A percentile compares a stretch with the other conserved stretches of the same genome.
Evolutionary conservation across 2,329 filamentous ascomycete species (phyloP).

Genomic region (Xylaria sp.): DNA sequence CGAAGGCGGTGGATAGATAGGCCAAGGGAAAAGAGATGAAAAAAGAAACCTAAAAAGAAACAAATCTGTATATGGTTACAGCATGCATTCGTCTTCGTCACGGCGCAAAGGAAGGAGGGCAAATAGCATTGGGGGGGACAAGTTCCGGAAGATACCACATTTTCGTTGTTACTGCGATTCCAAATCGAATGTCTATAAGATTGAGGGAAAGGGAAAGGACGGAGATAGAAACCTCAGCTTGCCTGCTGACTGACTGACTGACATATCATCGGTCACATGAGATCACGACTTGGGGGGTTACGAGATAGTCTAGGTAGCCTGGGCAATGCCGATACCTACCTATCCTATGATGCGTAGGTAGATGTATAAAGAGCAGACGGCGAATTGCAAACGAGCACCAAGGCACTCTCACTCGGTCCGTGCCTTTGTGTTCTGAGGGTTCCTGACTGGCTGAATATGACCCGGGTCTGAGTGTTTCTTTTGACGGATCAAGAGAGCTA

Average conservation of each 20-base stretch:
- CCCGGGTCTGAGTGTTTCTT: not conserved
- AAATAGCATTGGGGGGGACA: conserved; percentile 22
- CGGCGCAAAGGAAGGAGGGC: conserved; percentile 27
- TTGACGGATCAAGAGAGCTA: too few species aligned
- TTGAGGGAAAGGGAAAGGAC: not conserved
- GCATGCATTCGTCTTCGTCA: conserved; percentile 33
- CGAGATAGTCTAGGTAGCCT: conserved; percentile 1
- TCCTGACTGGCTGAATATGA: not conserved
- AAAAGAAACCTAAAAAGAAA: conserved; percentile 2
- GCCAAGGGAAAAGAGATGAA: not conserved
- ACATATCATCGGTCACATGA: conserved; percentile 6
- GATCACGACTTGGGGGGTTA: conserved; percentile 20
- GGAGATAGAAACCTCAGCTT: not conserved
- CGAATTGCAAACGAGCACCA: not conserved
- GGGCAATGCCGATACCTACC: not conserved
- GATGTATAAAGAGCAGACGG: not conserved
- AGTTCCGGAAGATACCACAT: conserved; percentile 36
- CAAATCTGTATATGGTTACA: conserved; percentile 31
- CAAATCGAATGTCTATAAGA: conserved; percentile 15
- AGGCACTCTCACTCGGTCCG: not conserved
- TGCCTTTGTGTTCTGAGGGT: not conserved
- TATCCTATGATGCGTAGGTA: conserved; percentile 2
- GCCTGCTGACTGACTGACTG: not conserved
- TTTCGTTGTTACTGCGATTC: conserved; percentile 21
- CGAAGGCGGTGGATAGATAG: conserved; percentile 53